Evolutionary conservation across 192 early-diverging fungal genomes (phyloP), one percentile per base, ranked within the genome.

Genomic region (Backusella morwellensis): DNA sequence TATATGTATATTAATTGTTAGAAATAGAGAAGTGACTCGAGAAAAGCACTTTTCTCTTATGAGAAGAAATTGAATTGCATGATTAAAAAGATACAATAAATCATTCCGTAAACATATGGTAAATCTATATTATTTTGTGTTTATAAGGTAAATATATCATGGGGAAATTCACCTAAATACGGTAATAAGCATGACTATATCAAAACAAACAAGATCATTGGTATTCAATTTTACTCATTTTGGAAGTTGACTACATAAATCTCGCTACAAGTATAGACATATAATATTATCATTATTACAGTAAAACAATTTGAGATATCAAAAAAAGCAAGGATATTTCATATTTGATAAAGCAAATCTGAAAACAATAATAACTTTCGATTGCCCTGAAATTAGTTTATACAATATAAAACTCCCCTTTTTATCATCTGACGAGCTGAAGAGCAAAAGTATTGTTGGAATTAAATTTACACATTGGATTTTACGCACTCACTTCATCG

Each of bases 401-500:
- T 63, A 50, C 47, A n/a, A 50, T 50, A 63, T 63, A 26, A 63
- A 26, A 9, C 8, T 29, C 56, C 23, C 56, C 56, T 63, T 63
- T 54, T 63, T 63, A 63, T 63, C 56, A 63, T 63, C 56, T 63
- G 56, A 63, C 56, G 56, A 63, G 56, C 23, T 63, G 54, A 21
- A 63, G 21, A 63, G 56, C 8, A 63, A 26, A 12, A 6, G 6
- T 50, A n/a, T n/a, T n/a, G 47, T n/a, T 63, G 23, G 26, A 63
- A 29, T 23, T 26, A 29, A 29, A n/a, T n/a, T 5, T 50, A 50
- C 47, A 50, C 47, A 50, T n/a, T 50, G 47, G 17, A 50, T 50
- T 19, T 50, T 50, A 44, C 15, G 15, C 14, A 4, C 15, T 17
- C 42, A 50, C 17, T 6, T 1, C 47, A 50, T 50, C 7, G 47